phyloP scores from a whole-genome alignment of 148 eudicot species.

The Vaccinium macrocarpon region DNA sequence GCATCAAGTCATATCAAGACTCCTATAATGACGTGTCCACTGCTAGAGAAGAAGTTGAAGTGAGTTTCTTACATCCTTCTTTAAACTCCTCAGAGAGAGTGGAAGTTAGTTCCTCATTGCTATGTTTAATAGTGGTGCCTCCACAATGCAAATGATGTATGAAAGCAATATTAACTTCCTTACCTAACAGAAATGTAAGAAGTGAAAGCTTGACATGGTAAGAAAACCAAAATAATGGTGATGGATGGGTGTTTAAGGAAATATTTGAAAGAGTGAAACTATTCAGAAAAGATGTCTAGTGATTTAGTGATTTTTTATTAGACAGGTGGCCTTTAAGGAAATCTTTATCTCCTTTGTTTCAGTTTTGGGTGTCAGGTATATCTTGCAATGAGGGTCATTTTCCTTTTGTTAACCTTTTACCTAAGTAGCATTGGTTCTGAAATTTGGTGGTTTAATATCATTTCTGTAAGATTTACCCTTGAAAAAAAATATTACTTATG shows the following conservation, averaged over 20 bases:
- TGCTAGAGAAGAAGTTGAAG: slow-evolving; percentile 55
- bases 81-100: neutral
- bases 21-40: slow-evolving; percentile 96
- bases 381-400: neutral
- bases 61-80: slow-evolving; percentile 31
- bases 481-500: too few relatives aligned
- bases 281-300: neutral
- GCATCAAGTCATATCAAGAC: slow-evolving; percentile 73
- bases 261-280: neutral
- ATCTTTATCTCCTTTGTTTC: neutral
- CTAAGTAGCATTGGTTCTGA: neutral
- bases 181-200: neutral
- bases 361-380: neutral
- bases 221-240: neutral
- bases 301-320: neutral
- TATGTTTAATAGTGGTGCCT: neutral
- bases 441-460: neutral
- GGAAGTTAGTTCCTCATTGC: slow-evolving; percentile 1
- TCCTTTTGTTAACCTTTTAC: slow-evolving; percentile 1
- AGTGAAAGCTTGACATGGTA: neutral
- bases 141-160: neutral
- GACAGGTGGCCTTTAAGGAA: too few relatives aligned
- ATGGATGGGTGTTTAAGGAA: neutral
- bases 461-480: too few relatives aligned
- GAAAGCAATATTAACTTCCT: neutral